Base-by-base conservation (phyloP, 495 filamentous ascomycete genomes). In the Penicillium canescens region DNA sequence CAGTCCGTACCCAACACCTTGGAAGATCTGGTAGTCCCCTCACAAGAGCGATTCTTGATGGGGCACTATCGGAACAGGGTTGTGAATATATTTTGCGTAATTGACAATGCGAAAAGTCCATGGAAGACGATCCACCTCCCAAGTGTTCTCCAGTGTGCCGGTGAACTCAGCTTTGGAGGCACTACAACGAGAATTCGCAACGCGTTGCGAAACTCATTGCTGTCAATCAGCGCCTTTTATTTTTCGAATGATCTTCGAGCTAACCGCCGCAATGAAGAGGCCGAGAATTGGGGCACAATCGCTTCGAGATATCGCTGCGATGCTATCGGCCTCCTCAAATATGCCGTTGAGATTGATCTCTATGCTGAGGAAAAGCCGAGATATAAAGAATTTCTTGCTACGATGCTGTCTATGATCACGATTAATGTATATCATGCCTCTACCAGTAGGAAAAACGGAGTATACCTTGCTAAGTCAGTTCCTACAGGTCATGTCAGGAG, bases 401-500 rank as follows among this genome's bases (percentile, higher is more conserved):
- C 40, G 4, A 42, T 42, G 40, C 21, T 42, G 1, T 42, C 40
- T 24, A 42, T 42, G 40, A 42, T 42, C 12, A 42, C 40, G 13
- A 42, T 42, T 5, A 42, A 42, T 42, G 40, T 42, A 42, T 31
- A 1, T 7, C 26, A 31, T 31, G 4, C 4, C 26, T 31, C 8
- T 31, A 1, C 4, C 7, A 31, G 1, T 9, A 31, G 26, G 8
- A 1, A 7, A 7, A 9, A 4, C 3, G 5, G 26, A 9, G 26
- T 1, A 7, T 9, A 3, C 1, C 26, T 10, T 21, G 40, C 40
- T 42, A 21, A 23, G 24, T 20, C 13, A 10, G 8, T 20, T 42
- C 26, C 2, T 42, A 4, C 18, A 52, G 49, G 33, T 52, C 4
- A 52, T 52, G 39, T 52, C 49, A 7, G 49, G 49, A 14, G 40